Conservation (phyloP, 2,329 filamentous ascomycete species). For the Botrytis squamosa region DNA sequence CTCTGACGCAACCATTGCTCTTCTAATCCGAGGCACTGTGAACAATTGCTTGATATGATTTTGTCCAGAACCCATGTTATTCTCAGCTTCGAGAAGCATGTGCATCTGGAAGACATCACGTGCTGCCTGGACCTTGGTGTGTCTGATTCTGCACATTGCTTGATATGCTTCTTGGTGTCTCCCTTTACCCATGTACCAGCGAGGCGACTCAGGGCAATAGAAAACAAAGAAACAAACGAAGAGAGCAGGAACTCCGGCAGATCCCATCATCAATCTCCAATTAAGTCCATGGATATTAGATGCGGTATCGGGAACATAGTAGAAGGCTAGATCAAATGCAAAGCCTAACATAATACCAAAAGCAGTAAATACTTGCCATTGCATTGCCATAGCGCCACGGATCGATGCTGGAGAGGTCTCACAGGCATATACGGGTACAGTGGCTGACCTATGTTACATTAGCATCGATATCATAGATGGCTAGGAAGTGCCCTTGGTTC, state of each 20-base stretch:
- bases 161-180: slow-evolving; percentile 49
- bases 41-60: slow-evolving; percentile 57
- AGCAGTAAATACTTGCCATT: slow-evolving; percentile 56
- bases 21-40: slow-evolving; percentile 48
- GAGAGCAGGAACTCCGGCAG: slow-evolving; percentile 61
- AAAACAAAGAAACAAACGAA: slow-evolving; percentile 50
- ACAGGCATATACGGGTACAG: slow-evolving; percentile 68
- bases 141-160: slow-evolving; percentile 49
- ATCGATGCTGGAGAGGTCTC: slow-evolving; percentile 64
- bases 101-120: slow-evolving; percentile 58
- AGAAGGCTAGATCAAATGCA: slow-evolving; percentile 61
- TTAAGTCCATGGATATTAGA: slow-evolving; percentile 53
- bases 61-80: slow-evolving; percentile 49
- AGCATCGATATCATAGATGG: not conserved
- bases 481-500: not conserved
- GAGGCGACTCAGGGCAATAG: slow-evolving; percentile 48
- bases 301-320: slow-evolving; percentile 49
- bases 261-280: slow-evolving; percentile 67
- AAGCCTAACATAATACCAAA: slow-evolving; percentile 59
- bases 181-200: slow-evolving; percentile 52
- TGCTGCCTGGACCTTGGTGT: slow-evolving; percentile 53
- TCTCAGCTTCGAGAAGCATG: slow-evolving; percentile 57
- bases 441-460: slow-evolving; percentile 46
- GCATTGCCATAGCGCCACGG: slow-evolving; percentile 70
- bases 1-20: slow-evolving; percentile 56